A percentile compares a stretch with the other conserved stretches of the same genome.
Conservation (phyloP, 139 green algal species). For the Chlamydomonas schloesseri region DNA sequence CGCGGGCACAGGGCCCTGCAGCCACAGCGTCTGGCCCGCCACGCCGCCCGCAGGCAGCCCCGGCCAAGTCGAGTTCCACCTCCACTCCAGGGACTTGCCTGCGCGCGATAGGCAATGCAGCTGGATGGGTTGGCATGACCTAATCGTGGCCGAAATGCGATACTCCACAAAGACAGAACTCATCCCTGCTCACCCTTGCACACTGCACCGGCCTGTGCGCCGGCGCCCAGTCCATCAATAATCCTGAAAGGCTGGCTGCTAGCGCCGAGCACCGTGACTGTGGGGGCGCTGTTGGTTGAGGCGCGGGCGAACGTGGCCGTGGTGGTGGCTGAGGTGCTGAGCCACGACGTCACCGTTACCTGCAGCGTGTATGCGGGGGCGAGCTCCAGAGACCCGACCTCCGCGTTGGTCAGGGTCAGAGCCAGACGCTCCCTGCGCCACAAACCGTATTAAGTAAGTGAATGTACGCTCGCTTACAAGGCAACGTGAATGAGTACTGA, state of each 20-base stretch:
- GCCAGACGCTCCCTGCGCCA: too few species aligned
- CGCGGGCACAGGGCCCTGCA: not conserved
- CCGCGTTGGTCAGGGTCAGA: too few species aligned
- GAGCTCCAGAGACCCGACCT: not conserved
- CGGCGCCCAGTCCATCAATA: too few species aligned
- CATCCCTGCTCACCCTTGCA: not conserved
- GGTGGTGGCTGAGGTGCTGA: not conserved
- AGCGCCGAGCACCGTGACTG: not conserved
- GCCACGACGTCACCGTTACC: not conserved
- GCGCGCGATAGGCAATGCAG: not conserved
- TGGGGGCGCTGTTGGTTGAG: not conserved
- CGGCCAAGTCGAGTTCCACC: slow-evolving; percentile 27
- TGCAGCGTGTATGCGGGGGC: not conserved
- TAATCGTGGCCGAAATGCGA: not conserved
- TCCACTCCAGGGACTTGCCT: slow-evolving; percentile 8
- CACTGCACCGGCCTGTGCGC: not conserved
- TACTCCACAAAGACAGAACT: too few species aligned
- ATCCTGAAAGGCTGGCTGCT: too few species aligned
- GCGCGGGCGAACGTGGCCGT: not conserved
- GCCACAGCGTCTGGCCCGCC: not conserved
- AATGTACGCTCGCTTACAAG: too few species aligned
- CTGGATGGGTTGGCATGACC: not conserved
- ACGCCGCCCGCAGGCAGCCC: not conserved
- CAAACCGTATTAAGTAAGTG: too few species aligned
- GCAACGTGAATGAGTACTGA: too few species aligned